Evolutionary conservation across 1,284 basidiomycete genomes (phyloP).

Genomic region (Hypsizygus ulmarius): DNA sequence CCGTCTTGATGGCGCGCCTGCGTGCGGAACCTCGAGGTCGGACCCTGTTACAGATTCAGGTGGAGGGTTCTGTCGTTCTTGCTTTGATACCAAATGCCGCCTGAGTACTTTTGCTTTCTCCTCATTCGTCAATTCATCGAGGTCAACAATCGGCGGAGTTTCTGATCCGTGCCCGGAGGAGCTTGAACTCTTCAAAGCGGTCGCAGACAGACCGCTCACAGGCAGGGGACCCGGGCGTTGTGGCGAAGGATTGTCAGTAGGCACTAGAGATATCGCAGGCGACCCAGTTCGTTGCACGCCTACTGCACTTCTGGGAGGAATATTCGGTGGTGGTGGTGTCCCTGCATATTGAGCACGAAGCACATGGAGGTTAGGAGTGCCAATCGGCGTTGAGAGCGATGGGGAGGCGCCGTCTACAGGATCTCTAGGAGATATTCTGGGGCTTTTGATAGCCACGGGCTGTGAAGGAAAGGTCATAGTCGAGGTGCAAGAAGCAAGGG

Average conservation of each 20-base stretch:
- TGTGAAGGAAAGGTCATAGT: conserved; percentile 58
- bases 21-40: conserved; percentile 29
- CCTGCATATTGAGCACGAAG: conserved; percentile 62
- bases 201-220: conserved; percentile 29
- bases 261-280: conserved; percentile 21
- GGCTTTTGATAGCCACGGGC: conserved; percentile 56
- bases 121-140: conserved; percentile 68
- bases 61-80: conserved; percentile 51
- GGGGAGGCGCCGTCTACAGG: conserved; percentile 26
- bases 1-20: conserved; percentile 27
- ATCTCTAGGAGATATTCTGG: conserved; percentile 26
- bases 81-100: conserved; percentile 75
- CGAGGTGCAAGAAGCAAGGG: conserved; percentile 11
- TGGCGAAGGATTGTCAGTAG: conserved; percentile 21
- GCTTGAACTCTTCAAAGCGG: conserved; percentile 17
- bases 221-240: conserved; percentile 19
- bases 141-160: conserved; percentile 34
- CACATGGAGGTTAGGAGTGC: conserved; percentile 53
- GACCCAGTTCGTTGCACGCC: conserved; percentile 21
- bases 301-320: conserved; percentile 40
- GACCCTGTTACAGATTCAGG: conserved; percentile 30
- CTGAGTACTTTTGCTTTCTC: conserved; percentile 82
- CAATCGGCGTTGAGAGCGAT: conserved; percentile 35
- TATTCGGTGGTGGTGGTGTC: conserved; percentile 64
- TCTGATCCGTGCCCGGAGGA: conserved; percentile 26